A percentile compares a stretch with the other conserved stretches of the same genome.
These are phyloP conservation scores for Colletotrichum eleusines DNA, from an alignment of 2,329 filamentous ascomycete genomes.

Conservation along the genomic window DNA sequence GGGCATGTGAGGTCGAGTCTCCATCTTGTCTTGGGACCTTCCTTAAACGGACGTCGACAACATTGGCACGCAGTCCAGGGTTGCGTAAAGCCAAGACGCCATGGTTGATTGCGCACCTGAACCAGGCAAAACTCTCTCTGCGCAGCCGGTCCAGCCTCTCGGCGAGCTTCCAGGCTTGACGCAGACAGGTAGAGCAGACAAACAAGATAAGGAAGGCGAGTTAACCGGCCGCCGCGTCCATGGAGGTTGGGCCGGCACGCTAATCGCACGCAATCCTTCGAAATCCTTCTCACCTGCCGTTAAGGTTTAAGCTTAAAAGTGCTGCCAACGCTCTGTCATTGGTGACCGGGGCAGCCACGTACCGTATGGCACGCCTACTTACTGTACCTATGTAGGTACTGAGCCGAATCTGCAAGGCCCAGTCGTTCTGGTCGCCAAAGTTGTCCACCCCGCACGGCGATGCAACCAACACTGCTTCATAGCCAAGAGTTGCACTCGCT, in stretches of 20 bases:
- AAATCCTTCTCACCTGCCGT: slow-evolving; percentile 38
- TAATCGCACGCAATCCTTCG: slow-evolving; percentile 23
- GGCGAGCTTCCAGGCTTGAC: background rate
- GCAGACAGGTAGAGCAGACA: background rate
- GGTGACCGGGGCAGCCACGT: background rate
- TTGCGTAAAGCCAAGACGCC: slow-evolving; percentile 5
- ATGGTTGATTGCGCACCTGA: background rate
- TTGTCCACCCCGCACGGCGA: slow-evolving; percentile 21
- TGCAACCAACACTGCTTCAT: background rate
- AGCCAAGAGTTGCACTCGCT: background rate
- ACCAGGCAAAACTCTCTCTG: background rate
- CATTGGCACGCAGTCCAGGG: background rate
- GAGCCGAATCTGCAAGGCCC: slow-evolving; percentile 26
- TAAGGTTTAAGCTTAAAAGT: slow-evolving; percentile 41
- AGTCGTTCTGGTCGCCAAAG: background rate
- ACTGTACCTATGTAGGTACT: too few relatives aligned
- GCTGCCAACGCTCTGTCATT: background rate
- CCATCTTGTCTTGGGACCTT: slow-evolving; percentile 26
- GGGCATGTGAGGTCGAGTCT: background rate
- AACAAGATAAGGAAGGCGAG: background rate
- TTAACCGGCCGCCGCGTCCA: background rate
- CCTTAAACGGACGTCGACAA: slow-evolving; percentile 2
- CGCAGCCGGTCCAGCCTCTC: background rate
- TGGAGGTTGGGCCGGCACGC: slow-evolving; percentile 9
- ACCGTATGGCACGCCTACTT: background rate